Evolutionary conservation across 768 basidiomycete genomes (phyloP), one percentile per base, ranked within the genome.

Genomic region (Rubroboletus satanas): DNA sequence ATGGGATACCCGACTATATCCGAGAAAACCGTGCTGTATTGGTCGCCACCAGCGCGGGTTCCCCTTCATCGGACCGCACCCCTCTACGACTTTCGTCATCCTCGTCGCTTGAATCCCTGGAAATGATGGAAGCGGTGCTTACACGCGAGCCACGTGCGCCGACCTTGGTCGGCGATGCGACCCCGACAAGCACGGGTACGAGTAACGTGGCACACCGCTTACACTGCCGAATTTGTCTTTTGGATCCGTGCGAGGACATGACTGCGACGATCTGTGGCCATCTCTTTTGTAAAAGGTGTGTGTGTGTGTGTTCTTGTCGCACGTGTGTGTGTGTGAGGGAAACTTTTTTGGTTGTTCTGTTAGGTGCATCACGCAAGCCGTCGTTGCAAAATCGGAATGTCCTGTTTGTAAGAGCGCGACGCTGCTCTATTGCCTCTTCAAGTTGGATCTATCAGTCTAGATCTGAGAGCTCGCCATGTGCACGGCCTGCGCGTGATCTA

Each of bases 211-310:
- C 44, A 29, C 52, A 62, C 41, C 62, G 64, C 6, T 62, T 82
- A 46, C 77, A 83, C 45, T 84, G 81, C 52, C 75, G 84, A 28
- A 66, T 75, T 1, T 84, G 83, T 58, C 68, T 72, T 6, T 63
- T 69, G 26, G 76, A 83, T 49, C 74, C 76, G 1, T 81, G 80
- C 49, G 74, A 77, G 35, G 76, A 83, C 54, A 75, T 78, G 43
- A 83, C 80, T 3, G 83, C 78, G 21, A 83, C 80, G 5, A 79
- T 82, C 67, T 85, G 84, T 60, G 84, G 84, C 4, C 84, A 85
- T 57, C 60, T 85, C 17, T 85, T 85, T 58, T 85, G 84, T 60
- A 75, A 80, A 51, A 54, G 73, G 83, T 83, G 53, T 23, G 78
- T 36, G 44, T 6, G 23, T 38, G 11, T 12, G 18, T 23, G 10